Conservation (phyloP, 2,329 filamentous ascomycete genomes). For the Penicillium thymicola region DNA sequence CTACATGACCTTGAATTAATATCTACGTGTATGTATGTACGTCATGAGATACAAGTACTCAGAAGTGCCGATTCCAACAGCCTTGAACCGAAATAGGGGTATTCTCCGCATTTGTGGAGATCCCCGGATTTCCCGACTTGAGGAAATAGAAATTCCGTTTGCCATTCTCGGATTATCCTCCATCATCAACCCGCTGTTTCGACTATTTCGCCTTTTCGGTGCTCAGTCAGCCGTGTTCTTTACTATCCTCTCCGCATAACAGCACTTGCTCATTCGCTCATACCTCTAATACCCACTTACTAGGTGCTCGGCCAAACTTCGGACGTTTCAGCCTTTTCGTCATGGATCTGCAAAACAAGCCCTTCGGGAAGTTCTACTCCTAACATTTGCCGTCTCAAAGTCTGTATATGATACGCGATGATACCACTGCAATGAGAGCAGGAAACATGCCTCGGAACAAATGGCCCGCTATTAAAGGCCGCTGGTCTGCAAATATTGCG, state of each 20-base stretch:
- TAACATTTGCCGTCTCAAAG: background rate
- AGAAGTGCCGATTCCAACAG: constrained; percentile 15
- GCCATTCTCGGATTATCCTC: background rate
- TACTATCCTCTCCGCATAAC: background rate
- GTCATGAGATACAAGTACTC: no score
- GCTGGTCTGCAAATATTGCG: background rate
- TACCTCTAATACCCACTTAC: background rate
- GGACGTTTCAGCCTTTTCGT: background rate
- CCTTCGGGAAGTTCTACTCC: background rate
- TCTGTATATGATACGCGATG: background rate
- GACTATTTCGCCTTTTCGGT: no score
- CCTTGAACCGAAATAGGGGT: background rate
- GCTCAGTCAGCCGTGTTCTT: background rate
- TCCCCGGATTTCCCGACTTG: constrained; percentile 10
- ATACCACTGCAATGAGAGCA: background rate
- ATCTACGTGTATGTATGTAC: no score
- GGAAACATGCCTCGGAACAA: background rate
- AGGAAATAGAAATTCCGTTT: background rate
- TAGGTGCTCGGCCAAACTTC: background rate
- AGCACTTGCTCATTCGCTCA: background rate
- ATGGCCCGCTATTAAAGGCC: background rate
- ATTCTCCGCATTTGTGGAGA: constrained; percentile 18
- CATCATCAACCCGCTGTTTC: background rate
- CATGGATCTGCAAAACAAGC: background rate
- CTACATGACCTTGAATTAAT: no score